phyloP scores from a whole-genome alignment of 768 basidiomycete genomes.

The Russula griseocarnosa region DNA sequence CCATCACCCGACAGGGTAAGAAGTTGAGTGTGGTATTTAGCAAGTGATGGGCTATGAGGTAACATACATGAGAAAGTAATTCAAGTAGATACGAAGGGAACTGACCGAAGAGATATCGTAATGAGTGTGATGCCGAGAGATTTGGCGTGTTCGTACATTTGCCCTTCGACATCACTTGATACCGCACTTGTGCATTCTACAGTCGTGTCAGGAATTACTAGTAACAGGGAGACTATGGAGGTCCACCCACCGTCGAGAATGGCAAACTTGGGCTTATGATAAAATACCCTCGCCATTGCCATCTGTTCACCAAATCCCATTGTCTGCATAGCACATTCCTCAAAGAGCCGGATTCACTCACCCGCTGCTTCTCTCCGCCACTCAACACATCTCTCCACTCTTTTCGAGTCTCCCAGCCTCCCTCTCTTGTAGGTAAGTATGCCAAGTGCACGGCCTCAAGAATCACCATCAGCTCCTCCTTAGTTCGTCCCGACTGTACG shows the following conservation, averaged over 20 bases:
- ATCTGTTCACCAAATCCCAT: conserved; percentile 47
- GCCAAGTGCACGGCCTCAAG: conserved; percentile 77
- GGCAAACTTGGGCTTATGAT: conserved; percentile 78
- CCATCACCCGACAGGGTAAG: conserved; percentile 74
- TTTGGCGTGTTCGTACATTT: conserved; percentile 94
- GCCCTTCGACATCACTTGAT: conserved; percentile 91
- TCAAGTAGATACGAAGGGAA: conserved; percentile 11
- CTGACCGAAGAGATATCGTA: conserved; percentile 82
- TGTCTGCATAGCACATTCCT: conserved; percentile 9
- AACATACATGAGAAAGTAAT: not conserved
- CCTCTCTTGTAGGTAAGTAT: conserved; percentile 83
- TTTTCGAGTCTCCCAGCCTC: conserved; percentile 84
- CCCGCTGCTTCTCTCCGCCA: conserved; percentile 95
- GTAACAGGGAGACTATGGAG: not conserved
- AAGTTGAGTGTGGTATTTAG: conserved; percentile 85
- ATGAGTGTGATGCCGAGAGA: conserved; percentile 85
- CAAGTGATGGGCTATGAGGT: conserved; percentile 65
- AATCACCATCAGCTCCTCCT: conserved; percentile 69
- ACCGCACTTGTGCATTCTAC: conserved; percentile 93
- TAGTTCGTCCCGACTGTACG: conserved; percentile 52
- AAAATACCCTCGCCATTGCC: conserved; percentile 91
- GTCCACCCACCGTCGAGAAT: conserved; percentile 71
- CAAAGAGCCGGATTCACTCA: conserved; percentile 34
- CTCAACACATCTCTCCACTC: conserved; percentile 96
- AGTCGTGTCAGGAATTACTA: not conserved